These are phyloP conservation scores for Linnemannia hyalina DNA, from an alignment of 192 early-diverging fungal species.

Conservation along the genomic window DNA sequence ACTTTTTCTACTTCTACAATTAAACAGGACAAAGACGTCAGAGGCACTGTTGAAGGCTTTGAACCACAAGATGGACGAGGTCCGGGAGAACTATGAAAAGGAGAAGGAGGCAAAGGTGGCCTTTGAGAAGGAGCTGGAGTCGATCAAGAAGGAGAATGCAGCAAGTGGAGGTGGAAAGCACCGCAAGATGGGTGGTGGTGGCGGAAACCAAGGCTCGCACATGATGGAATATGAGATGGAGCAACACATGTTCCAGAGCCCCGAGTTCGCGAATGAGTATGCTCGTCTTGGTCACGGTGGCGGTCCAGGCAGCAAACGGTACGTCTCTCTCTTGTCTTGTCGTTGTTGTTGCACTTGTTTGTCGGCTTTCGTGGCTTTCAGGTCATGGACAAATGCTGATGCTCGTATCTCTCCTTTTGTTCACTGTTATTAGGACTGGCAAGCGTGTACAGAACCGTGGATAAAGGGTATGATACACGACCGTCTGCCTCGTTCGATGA, in stretches of 20 bases:
- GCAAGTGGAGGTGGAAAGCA: conserved; percentile 40
- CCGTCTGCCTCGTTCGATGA: neutral
- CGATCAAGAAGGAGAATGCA: conserved; percentile 53
- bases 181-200: conserved; percentile 19
- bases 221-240: conserved; percentile 56
- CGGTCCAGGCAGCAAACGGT: conserved; percentile 20
- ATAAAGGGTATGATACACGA: neutral
- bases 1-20: too few relatives aligned
- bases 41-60: conserved; percentile 65
- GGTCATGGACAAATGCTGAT: neutral
- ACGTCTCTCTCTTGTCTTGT: too few relatives aligned
- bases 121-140: conserved; percentile 65
- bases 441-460: conserved; percentile 44
- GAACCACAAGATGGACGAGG: conserved; percentile 64
- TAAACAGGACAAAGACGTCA: conserved; percentile 67
- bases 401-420: neutral
- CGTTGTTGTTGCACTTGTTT: neutral
- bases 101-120: conserved; percentile 56
- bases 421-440: conserved; percentile 5
- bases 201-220: conserved; percentile 2
- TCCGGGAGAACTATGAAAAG: conserved; percentile 58
- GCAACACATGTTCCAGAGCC: conserved; percentile 43
- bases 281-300: conserved; percentile 31
- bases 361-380: neutral
- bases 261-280: conserved; percentile 38